Percentiles rank a stretch among this genome's conserved stretches.
phyloP scores from a whole-genome alignment of 768 basidiomycete species.

The Kwoniella dendrophila region DNA sequence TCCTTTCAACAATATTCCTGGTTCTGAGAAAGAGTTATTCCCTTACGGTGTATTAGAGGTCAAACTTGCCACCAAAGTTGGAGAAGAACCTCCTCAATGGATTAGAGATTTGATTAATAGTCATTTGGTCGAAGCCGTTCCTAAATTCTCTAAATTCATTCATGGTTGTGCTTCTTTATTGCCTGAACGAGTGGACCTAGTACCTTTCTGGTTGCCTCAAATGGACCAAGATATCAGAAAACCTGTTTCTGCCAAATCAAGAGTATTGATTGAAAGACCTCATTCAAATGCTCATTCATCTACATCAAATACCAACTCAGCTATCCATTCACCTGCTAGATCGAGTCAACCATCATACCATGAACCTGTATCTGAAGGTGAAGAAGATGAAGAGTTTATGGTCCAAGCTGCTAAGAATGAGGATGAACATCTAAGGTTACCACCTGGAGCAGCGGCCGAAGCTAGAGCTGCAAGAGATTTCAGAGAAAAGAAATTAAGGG shows the following conservation, averaged over 20 bases:
- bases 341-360: constrained; percentile 62
- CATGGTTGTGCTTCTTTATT: constrained; percentile 93
- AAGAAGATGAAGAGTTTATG: constrained; percentile 68
- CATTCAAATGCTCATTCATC: constrained; percentile 49
- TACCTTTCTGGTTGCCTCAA: constrained; percentile 96
- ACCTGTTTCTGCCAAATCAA: constrained; percentile 76
- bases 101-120: constrained; percentile 93
- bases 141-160: constrained; percentile 94
- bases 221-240: constrained; percentile 94
- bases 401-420: constrained; percentile 76
- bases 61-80: constrained; percentile 93
- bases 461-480: constrained; percentile 83
- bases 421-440: constrained; percentile 74
- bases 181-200: constrained; percentile 88
- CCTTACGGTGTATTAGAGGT: constrained; percentile 97
- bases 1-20: constrained; percentile 75
- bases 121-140: constrained; percentile 94
- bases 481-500: constrained; percentile 72
- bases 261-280: constrained; percentile 66
- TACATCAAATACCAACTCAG: constrained; percentile 53
- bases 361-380: constrained; percentile 93
- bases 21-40: constrained; percentile 88
- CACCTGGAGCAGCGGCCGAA: constrained; percentile 61
- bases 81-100: constrained; percentile 95
- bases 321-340: constrained; percentile 59